These are phyloP conservation scores for Hyphopichia homilentoma DNA, from an alignment of 805 yeast species.

Conservation along the genomic window DNA sequence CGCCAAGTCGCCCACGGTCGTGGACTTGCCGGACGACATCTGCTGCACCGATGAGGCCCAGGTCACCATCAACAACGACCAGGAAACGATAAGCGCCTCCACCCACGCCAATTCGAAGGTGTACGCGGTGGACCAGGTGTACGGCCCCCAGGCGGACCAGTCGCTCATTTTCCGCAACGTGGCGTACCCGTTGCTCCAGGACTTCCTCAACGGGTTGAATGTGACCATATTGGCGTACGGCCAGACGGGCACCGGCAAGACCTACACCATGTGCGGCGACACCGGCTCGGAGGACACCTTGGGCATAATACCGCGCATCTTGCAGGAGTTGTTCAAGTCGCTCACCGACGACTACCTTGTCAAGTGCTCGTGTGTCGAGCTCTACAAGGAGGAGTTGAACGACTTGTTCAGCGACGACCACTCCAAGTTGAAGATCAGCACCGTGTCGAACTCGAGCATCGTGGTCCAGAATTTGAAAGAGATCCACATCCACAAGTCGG, in stretches of 20 bases:
- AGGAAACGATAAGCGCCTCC: constrained; percentile 21
- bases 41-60: constrained; percentile 20
- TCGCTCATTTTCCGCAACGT: constrained; percentile 58
- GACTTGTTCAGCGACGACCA: constrained; percentile 61
- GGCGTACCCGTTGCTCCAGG: constrained; percentile 69
- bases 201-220: constrained; percentile 58
- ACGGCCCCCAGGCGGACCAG: constrained; percentile 81
- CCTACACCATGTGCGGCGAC: constrained; percentile 64
- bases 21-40: constrained; percentile 40
- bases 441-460: constrained; percentile 16
- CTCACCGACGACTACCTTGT: constrained; percentile 52
- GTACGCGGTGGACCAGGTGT: constrained; percentile 74
- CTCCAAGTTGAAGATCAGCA: constrained; percentile 33
- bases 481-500: constrained; percentile 48
- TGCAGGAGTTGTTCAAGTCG: constrained; percentile 34
- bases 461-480: constrained; percentile 65
- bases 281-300: constrained; percentile 16
- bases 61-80: constrained; percentile 15
- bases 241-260: constrained; percentile 89
- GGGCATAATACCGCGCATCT: constrained; percentile 57
- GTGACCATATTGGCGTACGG: constrained; percentile 78
- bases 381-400: constrained; percentile 81
- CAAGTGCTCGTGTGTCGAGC: constrained; percentile 76
- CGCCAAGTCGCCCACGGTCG: constrained; percentile 45
- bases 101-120: constrained; percentile 45